Evolutionary conservation across 2,329 filamentous ascomycete genomes (phyloP), one percentile per base, ranked within the genome.

Genomic region (Thielaviopsis euricoi): DNA sequence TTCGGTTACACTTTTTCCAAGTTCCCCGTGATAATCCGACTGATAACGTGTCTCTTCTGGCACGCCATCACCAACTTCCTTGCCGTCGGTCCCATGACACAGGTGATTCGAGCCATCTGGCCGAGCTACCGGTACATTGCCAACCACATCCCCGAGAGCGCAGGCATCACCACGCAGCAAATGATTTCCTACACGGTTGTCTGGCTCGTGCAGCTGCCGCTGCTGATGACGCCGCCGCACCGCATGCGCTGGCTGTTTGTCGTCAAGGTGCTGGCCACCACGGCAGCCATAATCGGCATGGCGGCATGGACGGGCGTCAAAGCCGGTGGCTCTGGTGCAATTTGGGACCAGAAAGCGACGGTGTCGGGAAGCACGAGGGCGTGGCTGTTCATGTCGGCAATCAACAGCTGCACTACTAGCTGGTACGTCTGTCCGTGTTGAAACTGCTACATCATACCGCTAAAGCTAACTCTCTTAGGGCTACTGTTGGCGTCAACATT

Each of bases 51-150:
- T 25, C 71, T 76, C 65, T 75, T 77, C 64, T 77, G 75, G 84
- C 80, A 85, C 56, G 80, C 81, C 0, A 83, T 86, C 52, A 81
- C 85, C 62, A 80, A 78, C 48, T 79, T 80, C 60, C 83, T 82
- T 62, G 82, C 82, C 0, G 80, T 76, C 0, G 77, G 78, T 52
- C 70, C 68, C 62, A 67, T 73, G 33, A 71, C 69, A 0, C 67
- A 71, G 58, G 73, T 76, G 64, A 64, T 76, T 26, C 67, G 65
- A 2, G 70, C 73, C 12, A 71, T 74, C 55, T 82, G 78, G 76
- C 80, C 80, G 0, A 76, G 73, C 10, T 83, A 79, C 62, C 66
- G 72, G 1, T 69, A 70, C 0, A 70, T 82, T 12, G 70, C 72
- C 0, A 83, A 83, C 62, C 67, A 70, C 25, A 72, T 83, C 4